phyloP scores from a whole-genome alignment of 2,329 filamentous ascomycete species.

The Sporothrix dimorphospora region DNA sequence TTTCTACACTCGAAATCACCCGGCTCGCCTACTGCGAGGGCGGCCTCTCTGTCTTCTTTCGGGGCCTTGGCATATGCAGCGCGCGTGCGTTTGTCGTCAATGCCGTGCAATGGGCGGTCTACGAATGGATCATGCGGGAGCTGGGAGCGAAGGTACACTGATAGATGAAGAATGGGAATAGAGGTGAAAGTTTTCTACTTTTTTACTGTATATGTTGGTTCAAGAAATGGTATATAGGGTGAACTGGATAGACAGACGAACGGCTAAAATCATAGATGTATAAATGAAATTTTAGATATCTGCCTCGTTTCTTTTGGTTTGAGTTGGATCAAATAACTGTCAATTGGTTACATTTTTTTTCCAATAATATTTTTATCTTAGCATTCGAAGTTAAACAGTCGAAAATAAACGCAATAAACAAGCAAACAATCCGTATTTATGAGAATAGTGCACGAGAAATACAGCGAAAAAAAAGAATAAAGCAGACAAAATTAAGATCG shows the following conservation, averaged over 20 bases:
- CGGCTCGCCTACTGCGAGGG: constrained; percentile 66
- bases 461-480: background rate
- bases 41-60: constrained; percentile 68
- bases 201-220: background rate
- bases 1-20: constrained; percentile 66
- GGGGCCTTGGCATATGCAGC: constrained; percentile 79
- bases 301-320: no score
- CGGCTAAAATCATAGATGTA: background rate
- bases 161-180: background rate
- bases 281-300: no score
- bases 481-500: background rate
- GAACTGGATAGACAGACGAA: no score
- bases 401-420: no score
- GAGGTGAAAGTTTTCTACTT: background rate
- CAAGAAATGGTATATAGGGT: background rate
- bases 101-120: constrained; percentile 88
- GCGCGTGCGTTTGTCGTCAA: constrained; percentile 88
- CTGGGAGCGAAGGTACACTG: constrained; percentile 41
- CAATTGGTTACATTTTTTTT: background rate
- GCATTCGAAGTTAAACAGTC: no score
- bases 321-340: background rate
- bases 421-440: no score
- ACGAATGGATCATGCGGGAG: constrained; percentile 81
- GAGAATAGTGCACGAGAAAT: no score
- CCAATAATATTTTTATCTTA: no score